A percentile compares a stretch with the other conserved stretches of the same genome.
phyloP scores from a whole-genome alignment of 352 stramenopile species.

The Pythium phragmiticola region DNA sequence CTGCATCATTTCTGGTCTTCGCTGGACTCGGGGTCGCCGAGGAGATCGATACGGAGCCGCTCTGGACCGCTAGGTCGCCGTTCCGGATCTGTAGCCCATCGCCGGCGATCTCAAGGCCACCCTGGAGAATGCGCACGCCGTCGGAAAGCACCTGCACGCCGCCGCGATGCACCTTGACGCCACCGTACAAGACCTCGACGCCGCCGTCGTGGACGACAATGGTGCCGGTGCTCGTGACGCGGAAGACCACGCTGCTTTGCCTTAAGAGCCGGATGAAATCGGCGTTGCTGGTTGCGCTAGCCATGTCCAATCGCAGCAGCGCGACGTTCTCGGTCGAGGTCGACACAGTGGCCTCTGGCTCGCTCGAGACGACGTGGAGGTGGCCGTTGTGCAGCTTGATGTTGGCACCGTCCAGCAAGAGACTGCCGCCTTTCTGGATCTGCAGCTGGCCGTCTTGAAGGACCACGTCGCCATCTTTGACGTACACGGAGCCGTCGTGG shows the following conservation, averaged over 20 bases:
- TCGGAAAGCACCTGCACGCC: slow-evolving; percentile 61
- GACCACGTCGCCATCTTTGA: slow-evolving; percentile 53
- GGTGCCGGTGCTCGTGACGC: slow-evolving; percentile 47
- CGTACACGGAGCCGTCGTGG: slow-evolving; percentile 38
- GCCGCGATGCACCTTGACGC: slow-evolving; percentile 52
- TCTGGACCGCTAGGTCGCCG: slow-evolving; percentile 40
- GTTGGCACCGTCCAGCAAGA: slow-evolving; percentile 48
- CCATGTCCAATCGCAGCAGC: slow-evolving; percentile 17
- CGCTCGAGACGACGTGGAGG: slow-evolving; percentile 33
- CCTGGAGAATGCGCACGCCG: slow-evolving; percentile 40
- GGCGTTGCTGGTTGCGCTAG: not conserved
- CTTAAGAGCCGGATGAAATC: slow-evolving; percentile 56
- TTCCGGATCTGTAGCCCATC: slow-evolving; percentile 42
- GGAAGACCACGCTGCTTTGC: slow-evolving; percentile 41
- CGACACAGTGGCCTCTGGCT: not conserved
- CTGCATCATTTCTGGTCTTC: not conserved
- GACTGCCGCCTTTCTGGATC: slow-evolving; percentile 34
- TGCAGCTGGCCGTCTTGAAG: slow-evolving; percentile 42
- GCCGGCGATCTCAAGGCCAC: slow-evolving; percentile 15
- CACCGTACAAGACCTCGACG: slow-evolving; percentile 56
- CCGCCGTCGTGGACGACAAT: slow-evolving; percentile 58
- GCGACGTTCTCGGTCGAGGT: not conserved
- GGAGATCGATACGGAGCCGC: slow-evolving; percentile 36
- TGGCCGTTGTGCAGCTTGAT: slow-evolving; percentile 46
- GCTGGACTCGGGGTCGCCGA: not conserved